These are phyloP conservation scores for Tuber borchii DNA, from an alignment of 495 filamentous ascomycete species.

Conservation along the genomic window DNA sequence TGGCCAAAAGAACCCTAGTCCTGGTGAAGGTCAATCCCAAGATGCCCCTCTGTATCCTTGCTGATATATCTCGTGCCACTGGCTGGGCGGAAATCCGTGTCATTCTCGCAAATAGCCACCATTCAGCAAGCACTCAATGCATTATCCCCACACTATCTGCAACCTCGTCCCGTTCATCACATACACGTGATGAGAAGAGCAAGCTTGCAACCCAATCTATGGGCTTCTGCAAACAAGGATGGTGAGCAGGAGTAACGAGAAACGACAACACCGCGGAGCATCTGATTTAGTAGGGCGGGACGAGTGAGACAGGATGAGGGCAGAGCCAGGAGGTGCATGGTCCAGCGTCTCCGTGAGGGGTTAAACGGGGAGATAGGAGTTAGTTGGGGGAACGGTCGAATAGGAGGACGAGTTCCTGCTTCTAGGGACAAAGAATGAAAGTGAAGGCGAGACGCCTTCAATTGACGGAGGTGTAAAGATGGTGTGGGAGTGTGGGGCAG, in stretches of 20 bases:
- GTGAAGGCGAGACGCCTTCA: slow-evolving; percentile 33
- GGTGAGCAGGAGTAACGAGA: slow-evolving; percentile 22
- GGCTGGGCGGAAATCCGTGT: slow-evolving; percentile 28
- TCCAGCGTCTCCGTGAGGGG: slow-evolving; percentile 38
- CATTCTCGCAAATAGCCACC: slow-evolving; percentile 40
- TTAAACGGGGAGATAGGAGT: slow-evolving; percentile 41
- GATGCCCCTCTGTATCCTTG: slow-evolving; percentile 37
- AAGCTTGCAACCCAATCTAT: slow-evolving; percentile 41
- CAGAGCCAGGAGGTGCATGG: slow-evolving; percentile 33
- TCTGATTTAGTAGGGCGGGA: slow-evolving; percentile 39
- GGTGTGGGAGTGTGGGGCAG: slow-evolving; percentile 34
- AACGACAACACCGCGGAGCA: slow-evolving; percentile 34
- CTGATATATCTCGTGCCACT: slow-evolving; percentile 42
- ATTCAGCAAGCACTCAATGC: slow-evolving; percentile 37
- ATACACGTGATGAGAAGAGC: slow-evolving; percentile 39
- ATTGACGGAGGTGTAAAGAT: slow-evolving; percentile 29
- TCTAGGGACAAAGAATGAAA: slow-evolving; percentile 31
- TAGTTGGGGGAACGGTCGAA: slow-evolving; percentile 37
- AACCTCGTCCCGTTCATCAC: slow-evolving; percentile 40
- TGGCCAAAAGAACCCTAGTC: slow-evolving; percentile 35
- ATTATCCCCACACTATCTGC: slow-evolving; percentile 41
- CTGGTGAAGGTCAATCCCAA: slow-evolving; percentile 34
- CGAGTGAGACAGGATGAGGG: slow-evolving; percentile 42
- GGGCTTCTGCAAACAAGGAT: slow-evolving; percentile 40
- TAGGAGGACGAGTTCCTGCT: slow-evolving; percentile 36